Conservation (phyloP, 1,284 basidiomycete species). For the Cutaneotrichosporon mucoides region DNA sequence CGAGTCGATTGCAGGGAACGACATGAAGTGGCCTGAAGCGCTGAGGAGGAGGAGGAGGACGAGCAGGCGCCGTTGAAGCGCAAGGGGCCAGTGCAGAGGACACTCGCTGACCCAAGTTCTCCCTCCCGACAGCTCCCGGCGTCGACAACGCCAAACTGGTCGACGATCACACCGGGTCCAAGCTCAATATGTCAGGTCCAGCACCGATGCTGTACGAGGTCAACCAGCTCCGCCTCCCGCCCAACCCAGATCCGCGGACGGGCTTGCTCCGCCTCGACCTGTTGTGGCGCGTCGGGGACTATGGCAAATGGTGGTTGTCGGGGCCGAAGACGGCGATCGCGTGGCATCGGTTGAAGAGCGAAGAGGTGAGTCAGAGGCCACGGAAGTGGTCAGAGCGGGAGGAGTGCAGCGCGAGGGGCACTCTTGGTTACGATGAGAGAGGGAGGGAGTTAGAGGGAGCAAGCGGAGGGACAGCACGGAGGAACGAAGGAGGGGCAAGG, state of each 20-base stretch:
- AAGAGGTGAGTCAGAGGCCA: constrained; percentile 3
- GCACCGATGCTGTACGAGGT: constrained; percentile 14
- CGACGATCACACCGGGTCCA: background rate
- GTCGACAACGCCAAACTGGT: constrained; percentile 13
- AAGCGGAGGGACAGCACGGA: too few relatives aligned
- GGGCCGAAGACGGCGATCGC: background rate
- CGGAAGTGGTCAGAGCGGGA: background rate
- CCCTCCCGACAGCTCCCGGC: background rate
- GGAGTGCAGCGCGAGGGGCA: too few relatives aligned
- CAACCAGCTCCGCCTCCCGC: constrained; percentile 7
- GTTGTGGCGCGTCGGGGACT: background rate
- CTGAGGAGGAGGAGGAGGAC: too few relatives aligned
- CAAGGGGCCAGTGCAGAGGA: too few relatives aligned
- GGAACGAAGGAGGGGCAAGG: too few relatives aligned
- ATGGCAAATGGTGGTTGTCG: background rate
- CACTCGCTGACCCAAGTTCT: background rate
- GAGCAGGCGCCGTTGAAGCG: too few relatives aligned
- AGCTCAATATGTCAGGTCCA: constrained; percentile 12
- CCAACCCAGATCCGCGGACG: constrained; percentile 21
- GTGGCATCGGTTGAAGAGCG: constrained; percentile 7
- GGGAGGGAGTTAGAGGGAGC: too few relatives aligned
- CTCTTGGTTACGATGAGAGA: too few relatives aligned
- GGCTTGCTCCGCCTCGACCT: constrained; percentile 13
- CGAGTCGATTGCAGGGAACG: too few relatives aligned
- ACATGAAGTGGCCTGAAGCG: too few relatives aligned